Conservation (phyloP, 352 stramenopile species). For the Phytophthora pisi region DNA sequence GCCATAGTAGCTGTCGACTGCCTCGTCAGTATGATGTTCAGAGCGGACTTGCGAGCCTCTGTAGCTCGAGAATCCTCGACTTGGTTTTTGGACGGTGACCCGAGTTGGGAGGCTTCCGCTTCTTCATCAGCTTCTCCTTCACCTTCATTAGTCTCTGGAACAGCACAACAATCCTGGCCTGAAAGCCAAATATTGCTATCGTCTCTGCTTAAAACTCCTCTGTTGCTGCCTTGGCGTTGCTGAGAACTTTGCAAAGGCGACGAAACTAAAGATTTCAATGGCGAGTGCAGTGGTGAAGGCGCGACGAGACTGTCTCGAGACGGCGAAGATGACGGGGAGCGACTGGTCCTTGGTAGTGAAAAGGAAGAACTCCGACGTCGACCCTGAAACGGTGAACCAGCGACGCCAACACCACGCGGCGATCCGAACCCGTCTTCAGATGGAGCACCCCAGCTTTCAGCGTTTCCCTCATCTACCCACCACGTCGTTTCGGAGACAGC, state of each 20-base stretch:
- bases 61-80: constrained; percentile 22
- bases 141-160: constrained; percentile 19
- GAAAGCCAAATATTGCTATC: background rate
- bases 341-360: constrained; percentile 8
- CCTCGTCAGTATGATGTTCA: constrained; percentile 48
- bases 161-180: background rate
- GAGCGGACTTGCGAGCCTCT: constrained; percentile 45
- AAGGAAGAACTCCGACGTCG: constrained; percentile 2
- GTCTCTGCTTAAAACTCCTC: background rate
- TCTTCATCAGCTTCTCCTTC: constrained; percentile 6
- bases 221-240: constrained; percentile 4
- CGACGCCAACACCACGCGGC: background rate
- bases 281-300: constrained; percentile 8
- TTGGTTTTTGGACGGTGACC: constrained; percentile 15
- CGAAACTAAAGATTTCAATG: constrained; percentile 2
- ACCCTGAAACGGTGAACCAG: background rate
- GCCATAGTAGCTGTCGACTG: constrained; percentile 28
- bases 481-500: constrained; percentile 14
- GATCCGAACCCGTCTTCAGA: constrained; percentile 2
- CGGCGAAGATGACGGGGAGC: constrained; percentile 4
- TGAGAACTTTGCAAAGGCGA: background rate
- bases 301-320: constrained; percentile 23
- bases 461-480: constrained; percentile 16
- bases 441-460: background rate
- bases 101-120: background rate